A percentile compares a stretch with the other conserved stretches of the same genome.
These are phyloP conservation scores for Suillus occidentalis DNA, from an alignment of 768 basidiomycete species.

Conservation along the genomic window DNA sequence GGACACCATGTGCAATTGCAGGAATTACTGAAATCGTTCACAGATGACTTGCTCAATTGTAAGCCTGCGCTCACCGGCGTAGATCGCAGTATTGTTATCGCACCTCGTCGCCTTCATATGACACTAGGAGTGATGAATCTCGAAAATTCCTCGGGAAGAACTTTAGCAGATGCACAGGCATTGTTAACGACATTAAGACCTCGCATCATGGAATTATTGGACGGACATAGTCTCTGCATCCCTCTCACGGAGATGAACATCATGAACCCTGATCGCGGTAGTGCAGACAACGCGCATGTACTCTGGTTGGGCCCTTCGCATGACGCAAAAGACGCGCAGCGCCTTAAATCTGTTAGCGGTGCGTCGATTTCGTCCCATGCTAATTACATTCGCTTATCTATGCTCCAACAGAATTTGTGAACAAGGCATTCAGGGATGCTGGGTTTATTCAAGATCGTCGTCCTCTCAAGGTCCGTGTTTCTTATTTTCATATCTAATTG, in stretches of 20 bases:
- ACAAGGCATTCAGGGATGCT: slow-evolving; percentile 37
- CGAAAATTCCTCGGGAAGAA: slow-evolving; percentile 25
- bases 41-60: slow-evolving; percentile 20
- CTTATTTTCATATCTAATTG: not conserved
- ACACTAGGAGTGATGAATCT: slow-evolving; percentile 77
- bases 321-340: slow-evolving; percentile 30
- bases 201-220: slow-evolving; percentile 44
- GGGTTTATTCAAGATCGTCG: slow-evolving; percentile 48
- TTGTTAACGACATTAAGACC: slow-evolving; percentile 40
- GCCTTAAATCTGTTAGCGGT: slow-evolving; percentile 38
- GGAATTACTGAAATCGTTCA: slow-evolving; percentile 37
- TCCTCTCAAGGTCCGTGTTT: slow-evolving; percentile 47
- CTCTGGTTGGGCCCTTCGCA: slow-evolving; percentile 53
- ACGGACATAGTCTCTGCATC: slow-evolving; percentile 32
- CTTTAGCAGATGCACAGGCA: slow-evolving; percentile 41
- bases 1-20: slow-evolving; percentile 44
- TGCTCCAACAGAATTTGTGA: slow-evolving; percentile 39
- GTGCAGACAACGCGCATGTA: slow-evolving; percentile 48
- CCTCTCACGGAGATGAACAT: slow-evolving; percentile 51
- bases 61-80: slow-evolving; percentile 46
- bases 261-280: slow-evolving; percentile 41
- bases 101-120: slow-evolving; percentile 60
- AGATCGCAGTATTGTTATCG: slow-evolving; percentile 58
- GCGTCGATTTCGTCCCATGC: slow-evolving; percentile 10
- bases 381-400: slow-evolving; percentile 9